Evolutionary conservation across 495 filamentous ascomycete species (phyloP), one percentile per base, ranked within the genome.

Genomic region (Aspergillus ellipticus): DNA sequence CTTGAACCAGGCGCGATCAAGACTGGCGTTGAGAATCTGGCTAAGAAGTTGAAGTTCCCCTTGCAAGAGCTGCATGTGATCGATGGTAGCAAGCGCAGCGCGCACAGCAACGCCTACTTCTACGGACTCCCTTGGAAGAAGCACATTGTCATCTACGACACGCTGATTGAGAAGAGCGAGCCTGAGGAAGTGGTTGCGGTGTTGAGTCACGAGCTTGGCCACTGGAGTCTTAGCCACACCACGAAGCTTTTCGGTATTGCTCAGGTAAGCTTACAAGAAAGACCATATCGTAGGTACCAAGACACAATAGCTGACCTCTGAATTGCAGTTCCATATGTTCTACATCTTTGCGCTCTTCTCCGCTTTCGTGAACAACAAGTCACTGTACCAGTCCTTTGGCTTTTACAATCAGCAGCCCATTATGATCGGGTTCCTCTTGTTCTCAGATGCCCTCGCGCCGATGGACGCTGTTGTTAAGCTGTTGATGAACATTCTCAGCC

Each of bases 131-230:
- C 94, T 6, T 97, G 94, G 92, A 97, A 96, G 82, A 98, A 98
- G 82, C 94, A 96, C 77, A 98, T 98, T 74, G 94, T 98, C 62
- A 95, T 98, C 67, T 98, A 95, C 64, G 94, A 98, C 66, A 98
- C 94, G 10, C 72, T 98, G 59, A 92, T 98, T 50, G 93, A 97
- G 71, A 95, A 97, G 79, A 92, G 86, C 68, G 84, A 90, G 60
- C 83, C 86, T 2, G 81, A 92, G 62, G 94, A 98, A 71, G 92
- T 98, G 41, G 91, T 96, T 19, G 93, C 94, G 51, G 92, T 98
- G 33, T 79, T 98, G 28, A 90, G 89, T 37, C 94, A 98, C 65
- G 94, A 98, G 72, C 83, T 98, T 45, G 94, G 94, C 45, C 94
- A 98, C 74, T 98, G 94, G 94, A 95, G 84, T 56, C 77, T 96